Evolutionary conservation across 2,329 filamentous ascomycete species (phyloP).

Genomic region (Neofusicoccum parvum): DNA sequence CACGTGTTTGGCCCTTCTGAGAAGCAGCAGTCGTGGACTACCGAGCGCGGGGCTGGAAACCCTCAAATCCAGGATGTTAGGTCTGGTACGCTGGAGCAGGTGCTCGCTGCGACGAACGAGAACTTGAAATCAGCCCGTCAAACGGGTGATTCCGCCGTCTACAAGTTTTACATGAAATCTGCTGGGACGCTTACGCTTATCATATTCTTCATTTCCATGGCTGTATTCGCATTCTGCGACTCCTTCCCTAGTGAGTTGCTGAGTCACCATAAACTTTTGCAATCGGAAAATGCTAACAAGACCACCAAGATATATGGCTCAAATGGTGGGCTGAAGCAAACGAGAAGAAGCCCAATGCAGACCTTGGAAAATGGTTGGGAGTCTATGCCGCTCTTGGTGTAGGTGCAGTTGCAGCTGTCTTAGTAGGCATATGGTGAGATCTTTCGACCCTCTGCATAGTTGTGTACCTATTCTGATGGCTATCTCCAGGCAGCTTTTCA

Average conservation of each 20-base stretch:
- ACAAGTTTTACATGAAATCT: slow-evolving; percentile 36
- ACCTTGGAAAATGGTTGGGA: slow-evolving; percentile 37
- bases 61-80: background rate
- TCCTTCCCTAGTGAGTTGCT: slow-evolving; percentile 34
- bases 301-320: slow-evolving; percentile 46
- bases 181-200: slow-evolving; percentile 34
- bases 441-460: slow-evolving; percentile 2
- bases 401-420: slow-evolving; percentile 24
- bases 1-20: background rate
- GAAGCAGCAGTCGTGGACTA: background rate
- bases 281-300: background rate
- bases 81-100: background rate
- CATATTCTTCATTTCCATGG: slow-evolving; percentile 35
- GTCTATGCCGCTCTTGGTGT: slow-evolving; percentile 36
- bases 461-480: background rate
- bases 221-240: slow-evolving; percentile 38
- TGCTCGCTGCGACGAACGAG: background rate
- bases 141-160: slow-evolving; percentile 37
- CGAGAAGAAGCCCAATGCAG: slow-evolving; percentile 38
- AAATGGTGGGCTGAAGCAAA: slow-evolving; percentile 53
- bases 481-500: slow-evolving; percentile 48
- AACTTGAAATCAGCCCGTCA: slow-evolving; percentile 25
- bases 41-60: background rate
- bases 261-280: background rate
- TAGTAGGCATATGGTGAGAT: background rate